Conservation (phyloP, 2,329 filamentous ascomycete species). For the Beauveria varroae region DNA sequence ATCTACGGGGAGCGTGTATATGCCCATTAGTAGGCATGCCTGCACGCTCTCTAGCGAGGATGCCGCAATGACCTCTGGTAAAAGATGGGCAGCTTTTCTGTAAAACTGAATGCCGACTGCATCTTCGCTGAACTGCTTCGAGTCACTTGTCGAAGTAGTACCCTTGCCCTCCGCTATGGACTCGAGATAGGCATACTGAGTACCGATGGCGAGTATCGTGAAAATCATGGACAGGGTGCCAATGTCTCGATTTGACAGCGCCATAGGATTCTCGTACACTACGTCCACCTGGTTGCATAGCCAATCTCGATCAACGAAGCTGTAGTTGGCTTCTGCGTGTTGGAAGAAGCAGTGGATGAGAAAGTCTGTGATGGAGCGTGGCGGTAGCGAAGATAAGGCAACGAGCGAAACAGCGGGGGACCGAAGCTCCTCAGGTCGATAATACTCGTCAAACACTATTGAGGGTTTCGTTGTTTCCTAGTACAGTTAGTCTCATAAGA, state of each 20-base stretch:
- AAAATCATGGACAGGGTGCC: conserved; percentile 37
- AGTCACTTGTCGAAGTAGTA: conserved; percentile 7
- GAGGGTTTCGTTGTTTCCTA: conserved; percentile 17
- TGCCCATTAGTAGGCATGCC: conserved; percentile 47
- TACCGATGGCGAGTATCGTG: conserved; percentile 41
- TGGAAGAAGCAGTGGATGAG: conserved; percentile 40
- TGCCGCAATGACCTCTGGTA: conserved; percentile 49
- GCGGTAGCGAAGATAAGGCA: conserved; percentile 34
- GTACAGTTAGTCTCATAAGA: conserved; percentile 16
- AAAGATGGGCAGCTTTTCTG: conserved; percentile 44
- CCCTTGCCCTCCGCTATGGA: conserved; percentile 14
- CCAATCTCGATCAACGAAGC: conserved; percentile 38
- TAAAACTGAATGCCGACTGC: conserved; percentile 50
- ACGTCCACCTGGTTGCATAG: conserved; percentile 31
- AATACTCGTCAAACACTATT: conserved; percentile 26
- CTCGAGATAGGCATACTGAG: conserved; percentile 43
- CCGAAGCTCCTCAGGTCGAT: conserved; percentile 38
- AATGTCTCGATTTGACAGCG: conserved; percentile 32
- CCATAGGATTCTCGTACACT: conserved; percentile 31
- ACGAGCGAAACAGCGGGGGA: conserved; percentile 31
- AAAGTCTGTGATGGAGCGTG: conserved; percentile 39
- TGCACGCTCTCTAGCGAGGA: conserved; percentile 51
- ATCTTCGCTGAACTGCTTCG: conserved; percentile 36
- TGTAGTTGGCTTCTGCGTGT: conserved; percentile 41
- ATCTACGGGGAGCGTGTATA: conserved; percentile 48